Evolutionary conservation across 768 basidiomycete species (phyloP), one percentile per base, ranked within the genome.

Genomic region (Kwoniella heveanensis): DNA sequence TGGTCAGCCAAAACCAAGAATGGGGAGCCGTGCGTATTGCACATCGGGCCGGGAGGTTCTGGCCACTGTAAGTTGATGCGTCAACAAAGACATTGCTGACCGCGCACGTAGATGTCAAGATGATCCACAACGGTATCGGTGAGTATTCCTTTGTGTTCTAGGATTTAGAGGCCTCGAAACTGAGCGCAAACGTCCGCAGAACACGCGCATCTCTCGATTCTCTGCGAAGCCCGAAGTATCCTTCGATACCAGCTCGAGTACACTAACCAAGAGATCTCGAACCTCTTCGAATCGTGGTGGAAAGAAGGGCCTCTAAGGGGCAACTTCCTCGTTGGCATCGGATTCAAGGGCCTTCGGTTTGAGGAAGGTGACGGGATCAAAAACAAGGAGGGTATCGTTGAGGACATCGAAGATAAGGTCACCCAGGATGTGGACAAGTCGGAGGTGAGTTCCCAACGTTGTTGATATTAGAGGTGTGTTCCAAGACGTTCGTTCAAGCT

Each of bases 391-490:
- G 80, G 80, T 0, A 71, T 80, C 49, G 74, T 80, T 1, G 80
- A 80, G 49, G 77, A 61, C n/a, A 75, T 80, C 27, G 79, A 79
- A 53, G 80, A 80, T 54, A 79, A 79, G 60, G 73, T 80, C 27
- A 75, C 74, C 10, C 80, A 80, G 66, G 80, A 80, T 68, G 77
- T 76, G 13, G 80, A 79, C 54, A 52, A 65, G 51, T 66, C 67
- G 3, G 78, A 79, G 56, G 74, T 49, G 22, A n/a, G n/a, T n/a
- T n/a, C n/a, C n/a, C n/a, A n/a, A n/a, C n/a, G n/a, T n/a, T n/a
- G n/a, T n/a, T n/a, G n/a, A n/a, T n/a, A n/a, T n/a, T n/a, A n/a
- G n/a, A n/a, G n/a, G n/a, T 25, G 13, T 22, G 22, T 39, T 36
- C n/a, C 15, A 26, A 13, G 13, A 19, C 19, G 15, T 24, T 19